Base-by-base conservation (phyloP, 2,329 filamentous ascomycete genomes). In the Colletotrichum navitas region DNA sequence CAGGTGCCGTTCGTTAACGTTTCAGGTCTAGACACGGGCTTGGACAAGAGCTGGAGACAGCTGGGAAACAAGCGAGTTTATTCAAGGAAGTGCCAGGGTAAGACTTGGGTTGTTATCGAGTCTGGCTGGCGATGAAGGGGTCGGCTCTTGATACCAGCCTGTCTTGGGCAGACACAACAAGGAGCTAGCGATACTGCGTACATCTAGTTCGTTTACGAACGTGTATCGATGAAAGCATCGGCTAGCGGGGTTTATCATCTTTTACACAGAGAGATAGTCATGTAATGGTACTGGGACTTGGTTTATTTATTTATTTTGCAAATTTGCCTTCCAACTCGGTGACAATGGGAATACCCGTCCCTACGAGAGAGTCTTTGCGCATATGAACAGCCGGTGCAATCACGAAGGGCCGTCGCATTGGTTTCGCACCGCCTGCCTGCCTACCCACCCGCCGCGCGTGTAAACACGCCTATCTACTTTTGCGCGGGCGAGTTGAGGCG, bases 171-270 rank as follows among this genome's bases (percentile, higher is more conserved):
- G 60, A 39, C 16, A 39, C 41, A 41, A 56, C 26, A 10, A 59
- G 55, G 49, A 60, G 65, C 65, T 72, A 69, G 69, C 54, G 47
- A 72, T 64, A 69, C 47, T 64, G 52, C 66, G 45, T 68, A 63
- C 52, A 58, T 64, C 36, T 54, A 64, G 59, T 66, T 54, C 54
- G 63, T 72, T 63, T 51, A 54, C 49, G 69, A 60, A 60, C 47
- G 66, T 60, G 51, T 29, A 49, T 69, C 41, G 65, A 69, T 64
- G 66, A 66, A 68, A 34, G 59, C 59, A 69, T 49, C 59, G 65
- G 21, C 60, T 34, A 71, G 51, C 58, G 36, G 65, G 60, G 29
- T 24, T 43, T 69, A 64, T 63, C 39, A 63, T 58, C 52, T 59
- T 52, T 69, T 63, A 36, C 45, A 49, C 29, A 68, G 32, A n/a